Percentiles rank a stretch among this genome's conserved stretches.
Conservation (phyloP, 495 filamentous ascomycete species). For the Darksidea phi region DNA sequence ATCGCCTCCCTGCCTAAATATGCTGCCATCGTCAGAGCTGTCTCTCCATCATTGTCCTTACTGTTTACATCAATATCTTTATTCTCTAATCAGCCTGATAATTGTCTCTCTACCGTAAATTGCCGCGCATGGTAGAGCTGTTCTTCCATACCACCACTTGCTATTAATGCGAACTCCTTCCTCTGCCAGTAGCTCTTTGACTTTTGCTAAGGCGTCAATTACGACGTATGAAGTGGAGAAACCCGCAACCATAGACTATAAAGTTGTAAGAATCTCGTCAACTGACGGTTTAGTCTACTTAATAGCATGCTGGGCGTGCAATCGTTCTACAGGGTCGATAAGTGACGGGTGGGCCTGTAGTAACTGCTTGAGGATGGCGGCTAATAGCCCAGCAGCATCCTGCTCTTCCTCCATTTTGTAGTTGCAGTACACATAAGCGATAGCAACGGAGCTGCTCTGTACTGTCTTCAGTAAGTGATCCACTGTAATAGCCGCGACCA, state of each 20-base stretch:
- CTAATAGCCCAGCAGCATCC: slow-evolving; percentile 39
- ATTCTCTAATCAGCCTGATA: no score
- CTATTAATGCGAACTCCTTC: slow-evolving; percentile 34
- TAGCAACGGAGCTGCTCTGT: slow-evolving; percentile 27
- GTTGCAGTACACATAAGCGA: slow-evolving; percentile 49
- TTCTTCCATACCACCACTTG: slow-evolving; percentile 40
- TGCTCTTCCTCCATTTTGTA: slow-evolving; percentile 43
- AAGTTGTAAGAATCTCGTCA: slow-evolving; percentile 17
- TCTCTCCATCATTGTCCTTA: no score
- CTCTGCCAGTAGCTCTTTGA: slow-evolving; percentile 20
- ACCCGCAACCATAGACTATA: slow-evolving; percentile 33
- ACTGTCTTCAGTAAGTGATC: slow-evolving; percentile 33
- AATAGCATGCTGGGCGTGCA: background rate
- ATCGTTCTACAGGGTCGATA: background rate
- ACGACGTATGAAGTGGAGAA: slow-evolving; percentile 45
- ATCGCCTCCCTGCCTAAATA: no score
- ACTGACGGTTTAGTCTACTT: background rate
- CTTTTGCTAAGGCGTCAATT: slow-evolving; percentile 52
- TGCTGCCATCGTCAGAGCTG: no score
- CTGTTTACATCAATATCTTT: no score
- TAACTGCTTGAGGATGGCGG: slow-evolving; percentile 47
- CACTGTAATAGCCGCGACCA: slow-evolving; percentile 39
- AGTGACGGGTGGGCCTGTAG: slow-evolving; percentile 33
- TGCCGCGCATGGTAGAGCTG: slow-evolving; percentile 25
- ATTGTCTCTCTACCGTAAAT: no score